Conservation (phyloP, 2,329 filamentous ascomycete genomes). For the Seiridium unicorne region DNA sequence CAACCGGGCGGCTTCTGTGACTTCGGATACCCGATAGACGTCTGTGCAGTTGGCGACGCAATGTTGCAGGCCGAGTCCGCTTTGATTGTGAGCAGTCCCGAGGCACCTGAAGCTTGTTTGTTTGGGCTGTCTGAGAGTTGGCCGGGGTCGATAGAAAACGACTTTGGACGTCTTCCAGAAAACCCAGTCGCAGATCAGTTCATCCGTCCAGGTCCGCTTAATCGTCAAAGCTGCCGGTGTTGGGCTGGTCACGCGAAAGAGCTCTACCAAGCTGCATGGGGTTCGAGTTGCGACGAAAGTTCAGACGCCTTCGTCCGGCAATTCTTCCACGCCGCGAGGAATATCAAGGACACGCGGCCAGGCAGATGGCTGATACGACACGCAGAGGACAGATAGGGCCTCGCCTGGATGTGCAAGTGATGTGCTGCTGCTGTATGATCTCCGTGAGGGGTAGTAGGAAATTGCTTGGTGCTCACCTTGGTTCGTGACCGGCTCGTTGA, state of each 20-base stretch:
- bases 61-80: conserved; percentile 6
- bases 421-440: conserved; percentile 22
- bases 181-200: conserved; percentile 1
- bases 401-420: not conserved
- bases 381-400: not conserved
- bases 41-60: conserved; percentile 2
- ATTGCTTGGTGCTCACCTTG: conserved; percentile 13
- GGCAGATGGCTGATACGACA: not conserved
- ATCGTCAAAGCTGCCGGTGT: not conserved
- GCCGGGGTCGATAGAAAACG: not conserved
- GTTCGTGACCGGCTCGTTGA: not conserved
- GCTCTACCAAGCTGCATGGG: not conserved
- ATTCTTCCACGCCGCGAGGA: not conserved
- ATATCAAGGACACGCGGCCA: not conserved
- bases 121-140: conserved; percentile 3
- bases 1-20: not conserved
- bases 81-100: not conserved
- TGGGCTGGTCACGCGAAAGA: not conserved
- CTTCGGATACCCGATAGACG: not conserved
- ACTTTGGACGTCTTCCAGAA: conserved; percentile 5
- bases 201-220: not conserved
- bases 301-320: conserved; percentile 9
- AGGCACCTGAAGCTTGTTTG: not conserved
- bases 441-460: conserved; percentile 17
- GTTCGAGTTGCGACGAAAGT: conserved; percentile 6